These are phyloP conservation scores for Platismatia glauca DNA, from an alignment of 495 filamentous ascomycete genomes.

Conservation along the genomic window DNA sequence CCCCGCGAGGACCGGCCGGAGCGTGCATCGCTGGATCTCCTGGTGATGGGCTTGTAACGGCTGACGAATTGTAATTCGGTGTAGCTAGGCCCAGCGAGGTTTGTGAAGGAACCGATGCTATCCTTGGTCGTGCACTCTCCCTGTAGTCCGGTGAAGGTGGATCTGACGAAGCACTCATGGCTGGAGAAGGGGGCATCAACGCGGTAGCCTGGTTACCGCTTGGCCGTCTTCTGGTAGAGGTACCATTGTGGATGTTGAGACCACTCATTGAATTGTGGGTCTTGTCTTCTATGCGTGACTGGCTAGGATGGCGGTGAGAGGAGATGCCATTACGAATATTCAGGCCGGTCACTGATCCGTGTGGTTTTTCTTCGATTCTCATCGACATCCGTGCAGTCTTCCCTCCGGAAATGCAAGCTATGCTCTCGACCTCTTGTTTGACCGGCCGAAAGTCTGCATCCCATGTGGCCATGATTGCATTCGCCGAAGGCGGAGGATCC, in stretches of 20 bases:
- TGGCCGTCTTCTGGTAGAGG: conserved; percentile 21
- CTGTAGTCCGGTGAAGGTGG: conserved; percentile 23
- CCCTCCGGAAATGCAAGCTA: conserved; percentile 59
- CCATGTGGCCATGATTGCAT: conserved; percentile 64
- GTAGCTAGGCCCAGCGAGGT: conserved; percentile 24
- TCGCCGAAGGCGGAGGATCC: conserved; percentile 63
- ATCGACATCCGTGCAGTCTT: conserved; percentile 63
- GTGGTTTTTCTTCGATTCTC: conserved; percentile 35
- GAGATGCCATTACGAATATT: conserved; percentile 31
- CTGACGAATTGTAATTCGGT: conserved; percentile 25
- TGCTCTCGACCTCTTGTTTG: conserved; percentile 61
- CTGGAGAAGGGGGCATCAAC: conserved; percentile 27
- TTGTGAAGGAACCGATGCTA: conserved; percentile 23
- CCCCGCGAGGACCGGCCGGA: conserved; percentile 33
- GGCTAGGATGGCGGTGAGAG: conserved; percentile 18
- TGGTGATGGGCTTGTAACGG: conserved; percentile 23
- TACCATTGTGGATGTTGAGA: conserved; percentile 31
- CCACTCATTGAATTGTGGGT: conserved; percentile 29
- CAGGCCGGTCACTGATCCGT: conserved; percentile 30
- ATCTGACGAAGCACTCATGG: conserved; percentile 23
- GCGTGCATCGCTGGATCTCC: conserved; percentile 21
- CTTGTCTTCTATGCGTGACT: conserved; percentile 27
- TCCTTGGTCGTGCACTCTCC: conserved; percentile 19
- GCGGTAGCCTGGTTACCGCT: conserved; percentile 22
- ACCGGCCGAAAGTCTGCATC: conserved; percentile 53